Percentiles rank a stretch among this genome's conserved stretches.
Evolutionary conservation across 23 red algal species (phyloP).

Genomic region (Agarophyton chilense): DNA sequence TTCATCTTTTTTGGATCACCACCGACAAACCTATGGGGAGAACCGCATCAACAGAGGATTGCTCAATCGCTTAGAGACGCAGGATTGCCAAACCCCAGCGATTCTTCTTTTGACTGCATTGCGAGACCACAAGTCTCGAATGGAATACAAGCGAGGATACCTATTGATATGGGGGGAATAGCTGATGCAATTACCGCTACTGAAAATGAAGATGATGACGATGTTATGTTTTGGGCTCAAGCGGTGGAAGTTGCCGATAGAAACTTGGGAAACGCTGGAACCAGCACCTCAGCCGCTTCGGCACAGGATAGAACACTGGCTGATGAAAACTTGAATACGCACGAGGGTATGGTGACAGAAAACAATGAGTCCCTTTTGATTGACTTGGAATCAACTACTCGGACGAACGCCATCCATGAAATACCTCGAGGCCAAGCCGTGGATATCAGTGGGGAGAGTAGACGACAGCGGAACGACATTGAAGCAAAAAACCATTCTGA

Average conservation of each 20-base stretch:
- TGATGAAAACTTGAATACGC: not conserved
- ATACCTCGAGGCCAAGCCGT: not conserved
- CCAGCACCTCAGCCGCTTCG: not conserved
- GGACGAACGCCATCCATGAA: not conserved
- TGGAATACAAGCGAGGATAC: not conserved
- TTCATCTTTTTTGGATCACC: conserved; percentile 44
- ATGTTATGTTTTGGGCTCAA: conserved; percentile 46
- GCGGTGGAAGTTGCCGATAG: conserved; percentile 26
- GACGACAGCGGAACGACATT: not conserved
- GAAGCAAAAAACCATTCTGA: not conserved
- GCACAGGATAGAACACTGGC: not conserved
- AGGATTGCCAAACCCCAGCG: conserved; percentile 17
- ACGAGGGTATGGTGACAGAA: not conserved
- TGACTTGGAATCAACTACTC: not conserved
- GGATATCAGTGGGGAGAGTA: not conserved
- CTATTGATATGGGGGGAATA: conserved; percentile 25
- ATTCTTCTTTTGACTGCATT: conserved; percentile 47
- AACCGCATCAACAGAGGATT: conserved; percentile 12
- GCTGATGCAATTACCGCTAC: conserved; percentile 16
- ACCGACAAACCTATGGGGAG: conserved; percentile 20
- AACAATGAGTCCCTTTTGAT: not conserved
- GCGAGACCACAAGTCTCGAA: not conserved
- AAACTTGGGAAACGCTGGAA: not conserved
- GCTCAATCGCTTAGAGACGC: conserved; percentile 14
- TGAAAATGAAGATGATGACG: conserved; percentile 31